phyloP scores from a whole-genome alignment of 2,329 filamentous ascomycete genomes.

The Aspergillus ibericus region DNA sequence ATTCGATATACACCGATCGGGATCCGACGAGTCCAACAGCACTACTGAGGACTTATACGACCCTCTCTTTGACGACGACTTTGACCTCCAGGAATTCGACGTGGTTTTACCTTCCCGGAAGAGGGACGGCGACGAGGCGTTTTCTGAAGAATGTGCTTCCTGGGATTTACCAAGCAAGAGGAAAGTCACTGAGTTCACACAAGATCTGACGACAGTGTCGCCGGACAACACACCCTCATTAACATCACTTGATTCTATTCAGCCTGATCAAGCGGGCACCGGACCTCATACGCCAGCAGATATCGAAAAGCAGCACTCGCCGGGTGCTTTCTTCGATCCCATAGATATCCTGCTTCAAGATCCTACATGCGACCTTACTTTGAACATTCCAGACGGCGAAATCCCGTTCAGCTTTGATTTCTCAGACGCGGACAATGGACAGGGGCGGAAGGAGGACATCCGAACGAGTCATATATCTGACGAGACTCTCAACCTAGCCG shows the following conservation, averaged over 20 bases:
- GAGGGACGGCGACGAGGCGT: constrained; percentile 24
- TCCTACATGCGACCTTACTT: constrained; percentile 10
- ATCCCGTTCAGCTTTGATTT: constrained; percentile 1
- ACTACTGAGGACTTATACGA: constrained; percentile 15
- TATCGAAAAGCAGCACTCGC: constrained; percentile 16
- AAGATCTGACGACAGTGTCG: constrained; percentile 6
- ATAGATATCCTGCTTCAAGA: constrained; percentile 24
- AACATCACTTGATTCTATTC: constrained; percentile 20
- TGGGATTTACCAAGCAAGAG: constrained; percentile 21
- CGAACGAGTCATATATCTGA: neutral
- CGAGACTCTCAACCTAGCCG: neutral
- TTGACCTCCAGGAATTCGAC: constrained; percentile 20
- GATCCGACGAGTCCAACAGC: neutral
- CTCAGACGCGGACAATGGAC: neutral
- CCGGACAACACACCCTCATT: constrained; percentile 23
- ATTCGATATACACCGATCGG: neutral
- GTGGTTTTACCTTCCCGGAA: constrained; percentile 21
- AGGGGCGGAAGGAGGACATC: neutral
- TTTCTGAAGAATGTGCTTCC: constrained; percentile 15
- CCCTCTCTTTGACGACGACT: constrained; percentile 21
- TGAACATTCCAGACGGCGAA: constrained; percentile 3
- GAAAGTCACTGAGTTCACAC: constrained; percentile 11
- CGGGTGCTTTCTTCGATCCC: constrained; percentile 21
- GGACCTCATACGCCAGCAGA: constrained; percentile 17
- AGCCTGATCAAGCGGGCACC: constrained; percentile 15